Conservation (phyloP, 495 filamentous ascomycete genomes). For the Penicillium longicatenatum region DNA sequence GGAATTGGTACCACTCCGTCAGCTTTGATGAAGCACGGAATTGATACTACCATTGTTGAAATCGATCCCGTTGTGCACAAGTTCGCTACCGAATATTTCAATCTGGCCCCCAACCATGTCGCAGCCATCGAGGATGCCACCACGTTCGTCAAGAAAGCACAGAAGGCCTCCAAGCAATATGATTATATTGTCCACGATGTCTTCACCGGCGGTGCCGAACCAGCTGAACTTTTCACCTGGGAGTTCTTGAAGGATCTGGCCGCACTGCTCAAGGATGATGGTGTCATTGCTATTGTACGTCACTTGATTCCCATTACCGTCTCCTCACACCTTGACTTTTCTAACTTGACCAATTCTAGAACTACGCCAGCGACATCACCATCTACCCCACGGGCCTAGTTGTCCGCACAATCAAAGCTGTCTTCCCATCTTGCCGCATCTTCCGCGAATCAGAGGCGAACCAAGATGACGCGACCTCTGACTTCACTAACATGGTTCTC, state of each 20-base stretch:
- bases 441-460: slow-evolving; percentile 73
- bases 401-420: slow-evolving; percentile 67
- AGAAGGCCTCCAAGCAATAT: slow-evolving; percentile 53
- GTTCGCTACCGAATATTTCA: slow-evolving; percentile 82
- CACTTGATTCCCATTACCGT: background rate
- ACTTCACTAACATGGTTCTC: slow-evolving; percentile 91
- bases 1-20: slow-evolving; percentile 90
- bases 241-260: slow-evolving; percentile 74
- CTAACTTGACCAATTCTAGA: slow-evolving; percentile 51
- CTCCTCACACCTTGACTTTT: background rate
- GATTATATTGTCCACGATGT: slow-evolving; percentile 97
- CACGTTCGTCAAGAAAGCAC: slow-evolving; percentile 62
- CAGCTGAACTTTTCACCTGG: slow-evolving; percentile 79
- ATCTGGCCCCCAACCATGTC: slow-evolving; percentile 74
- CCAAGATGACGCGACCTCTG: slow-evolving; percentile 43
- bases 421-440: slow-evolving; percentile 80
- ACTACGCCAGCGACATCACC: slow-evolving; percentile 91
- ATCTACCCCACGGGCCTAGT: slow-evolving; percentile 70
- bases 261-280: slow-evolving; percentile 70
- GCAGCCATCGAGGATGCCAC: slow-evolving; percentile 81
- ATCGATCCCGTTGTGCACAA: slow-evolving; percentile 87
- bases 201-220: slow-evolving; percentile 96
- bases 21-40: slow-evolving; percentile 82
- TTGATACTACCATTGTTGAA: slow-evolving; percentile 90
- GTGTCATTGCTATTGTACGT: slow-evolving; percentile 87